Base-by-base conservation (phyloP, 345 rosid species). In the Bruguiera parviflora region DNA sequence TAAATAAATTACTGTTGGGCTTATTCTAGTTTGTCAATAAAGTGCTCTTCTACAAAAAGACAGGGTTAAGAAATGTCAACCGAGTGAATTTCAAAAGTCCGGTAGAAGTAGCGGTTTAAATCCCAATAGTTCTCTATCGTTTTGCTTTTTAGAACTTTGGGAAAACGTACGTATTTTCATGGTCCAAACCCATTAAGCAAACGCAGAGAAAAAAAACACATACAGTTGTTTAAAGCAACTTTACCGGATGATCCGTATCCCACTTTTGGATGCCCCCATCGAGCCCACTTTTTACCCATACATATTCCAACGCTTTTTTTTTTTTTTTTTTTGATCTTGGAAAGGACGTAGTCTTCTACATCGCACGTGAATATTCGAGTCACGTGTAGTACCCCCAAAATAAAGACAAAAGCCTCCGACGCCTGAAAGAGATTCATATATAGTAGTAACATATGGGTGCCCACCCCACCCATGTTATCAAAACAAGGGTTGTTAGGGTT, bases 201-300 rank as follows among this genome's bases (percentile, higher is more conserved):
- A 68, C 68, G 68, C 72, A 53, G 20, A 7, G 21, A 28, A 53
- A 33, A 57, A 55, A 61, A 43, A 15, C 16, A 21, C 27, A 51
- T 28, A 56, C 18, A 8, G 58, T 61, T 61, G 20, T 31, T 69
- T 72, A 78, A 79, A 79, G 80, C 83, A 66, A 74, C 81, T 78
- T 84, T 77, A 70, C 67, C 68, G 72, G 71, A 79, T 72, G 81
- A 74, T 74, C 83, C 71, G 80, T 70, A 74, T 81, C 49, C 81
- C 79, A 74, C 84, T 84, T 78, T 79, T 71, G 51, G 64, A 57
- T 67, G 65, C 51, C 67, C 75, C 73, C 73, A 2, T 57, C 73
- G 4, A 43, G 49, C 37, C 24, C 66, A n/a, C 63, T 71, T 32
- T 66, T 29, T 10, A 16, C 28, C 25, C 59, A 46, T 46, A 22